phyloP scores from a whole-genome alignment of 2,329 filamentous ascomycete species.

The Aureobasidium sp. region DNA sequence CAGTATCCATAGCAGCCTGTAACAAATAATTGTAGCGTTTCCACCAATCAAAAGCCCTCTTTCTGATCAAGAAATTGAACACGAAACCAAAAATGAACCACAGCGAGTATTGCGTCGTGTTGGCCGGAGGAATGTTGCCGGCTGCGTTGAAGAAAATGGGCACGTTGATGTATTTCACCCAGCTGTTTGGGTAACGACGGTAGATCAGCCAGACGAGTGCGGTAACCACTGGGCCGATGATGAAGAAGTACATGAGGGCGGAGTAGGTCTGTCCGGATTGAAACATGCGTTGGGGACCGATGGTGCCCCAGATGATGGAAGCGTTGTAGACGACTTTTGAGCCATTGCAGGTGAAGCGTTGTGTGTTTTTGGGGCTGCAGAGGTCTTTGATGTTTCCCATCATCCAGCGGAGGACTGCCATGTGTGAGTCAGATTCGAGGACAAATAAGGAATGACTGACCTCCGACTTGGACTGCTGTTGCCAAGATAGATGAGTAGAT shows the following conservation, averaged over 20 bases:
- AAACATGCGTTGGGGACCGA: background rate
- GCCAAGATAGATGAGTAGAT: background rate
- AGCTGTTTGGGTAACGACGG: background rate
- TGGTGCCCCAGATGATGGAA: background rate
- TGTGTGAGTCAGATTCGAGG: background rate
- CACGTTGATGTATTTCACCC: background rate
- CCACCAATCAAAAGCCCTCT: slow-evolving; percentile 69
- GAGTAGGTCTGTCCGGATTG: background rate
- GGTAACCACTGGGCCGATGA: background rate
- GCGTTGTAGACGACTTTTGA: background rate
- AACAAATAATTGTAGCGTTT: slow-evolving; percentile 87
- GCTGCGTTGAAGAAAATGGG: background rate
- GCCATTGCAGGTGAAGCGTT: background rate
- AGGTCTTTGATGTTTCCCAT: slow-evolving; percentile 26
- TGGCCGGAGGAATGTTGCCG: background rate
- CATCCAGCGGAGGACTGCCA: background rate
- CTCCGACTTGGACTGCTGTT: background rate
- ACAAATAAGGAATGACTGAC: background rate
- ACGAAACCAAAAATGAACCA: slow-evolving; percentile 29
- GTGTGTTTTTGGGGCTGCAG: background rate
- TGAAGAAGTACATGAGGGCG: background rate
- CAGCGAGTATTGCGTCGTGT: background rate
- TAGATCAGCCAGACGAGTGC: background rate
- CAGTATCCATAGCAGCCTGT: slow-evolving; percentile 74
- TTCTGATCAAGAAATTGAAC: slow-evolving; percentile 71